phyloP scores from a whole-genome alignment of 208 protist species.

The Wallacemonas sp. region DNA sequence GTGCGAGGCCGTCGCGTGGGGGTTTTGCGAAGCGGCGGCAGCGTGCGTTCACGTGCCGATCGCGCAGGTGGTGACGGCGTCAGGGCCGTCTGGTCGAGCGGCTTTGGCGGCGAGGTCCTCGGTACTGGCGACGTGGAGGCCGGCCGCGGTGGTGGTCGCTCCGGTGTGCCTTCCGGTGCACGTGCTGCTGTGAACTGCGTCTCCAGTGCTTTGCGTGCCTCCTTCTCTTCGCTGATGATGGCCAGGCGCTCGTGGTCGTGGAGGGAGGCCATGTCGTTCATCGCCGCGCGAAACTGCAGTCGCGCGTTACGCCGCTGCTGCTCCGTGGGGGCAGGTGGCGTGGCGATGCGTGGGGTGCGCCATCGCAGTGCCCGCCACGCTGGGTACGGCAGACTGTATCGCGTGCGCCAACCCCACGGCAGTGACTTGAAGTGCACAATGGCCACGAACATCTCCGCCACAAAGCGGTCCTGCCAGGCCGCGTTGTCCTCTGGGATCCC shows the following conservation, averaged over 20 bases:
- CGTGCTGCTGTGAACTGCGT: no score
- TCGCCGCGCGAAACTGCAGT: not conserved
- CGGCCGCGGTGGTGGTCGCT: no score
- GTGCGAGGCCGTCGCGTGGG: not conserved
- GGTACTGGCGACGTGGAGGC: no score
- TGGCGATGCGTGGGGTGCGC: slow-evolving; percentile 10
- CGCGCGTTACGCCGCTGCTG: not conserved
- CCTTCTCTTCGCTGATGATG: slow-evolving; percentile 20
- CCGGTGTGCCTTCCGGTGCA: no score
- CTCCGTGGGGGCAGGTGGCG: not conserved
- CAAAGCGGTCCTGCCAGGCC: slow-evolving; percentile 20
- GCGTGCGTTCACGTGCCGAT: slow-evolving; percentile 16
- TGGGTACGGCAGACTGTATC: slow-evolving; percentile 14
- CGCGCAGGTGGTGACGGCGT: slow-evolving; percentile 10
- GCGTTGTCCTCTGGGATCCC: slow-evolving; percentile 22
- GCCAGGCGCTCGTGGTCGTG: slow-evolving; percentile 10
- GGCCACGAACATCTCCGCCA: slow-evolving; percentile 16
- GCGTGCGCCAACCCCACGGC: slow-evolving; percentile 6
- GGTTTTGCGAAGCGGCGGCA: not conserved
- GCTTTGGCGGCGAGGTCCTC: not conserved
- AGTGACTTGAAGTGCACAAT: slow-evolving; percentile 13
- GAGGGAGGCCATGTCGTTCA: not conserved
- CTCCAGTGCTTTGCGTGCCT: slow-evolving; percentile 3
- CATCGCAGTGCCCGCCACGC: slow-evolving; percentile 13
- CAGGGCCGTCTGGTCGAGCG: slow-evolving; percentile 8